Evolutionary conservation across 2,329 filamentous ascomycete genomes (phyloP), one percentile per base, ranked within the genome.

Genomic region (Cytospora mali): DNA sequence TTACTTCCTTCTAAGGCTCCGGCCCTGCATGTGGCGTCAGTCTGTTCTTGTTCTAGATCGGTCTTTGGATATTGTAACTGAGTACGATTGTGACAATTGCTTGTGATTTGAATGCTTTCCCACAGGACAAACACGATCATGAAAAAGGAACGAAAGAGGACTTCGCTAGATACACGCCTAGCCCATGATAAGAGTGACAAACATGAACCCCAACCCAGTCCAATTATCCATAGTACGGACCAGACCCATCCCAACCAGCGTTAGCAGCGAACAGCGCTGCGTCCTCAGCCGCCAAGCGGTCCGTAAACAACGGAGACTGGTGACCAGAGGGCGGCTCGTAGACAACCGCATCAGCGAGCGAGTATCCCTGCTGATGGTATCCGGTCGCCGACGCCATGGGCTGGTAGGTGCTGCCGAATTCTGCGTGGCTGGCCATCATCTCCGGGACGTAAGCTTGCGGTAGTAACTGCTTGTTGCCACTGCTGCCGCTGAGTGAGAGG

Each of bases 271-370:
- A 42, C 48, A 58, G 49, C 31, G 55, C 46, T 25, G 54, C 60
- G 28, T 58, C 49, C 23, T 63, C 61, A 7, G 42, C 25, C 10
- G 55, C 27, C 29, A 62, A 11, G 9, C 60, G 52, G 25, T 31
- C 14, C 6, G 61, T 18, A n/a, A 64, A 50, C 16, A 61, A 49
- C 21, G 66, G 53, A 3, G 57, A 33, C 11, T 64, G 29, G 16
- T 59, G 50, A 9, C 57, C 64, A 7, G 64, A 50, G 1, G 64
- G 60, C 27, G 50, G 33, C 31, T 68, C 66, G 35, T 69, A 71
- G 14, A 70, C 54, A 14, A 67, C 66, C 3, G 61, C 42, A 49
- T 69, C 61, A 4, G 64, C 60, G 1, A 71, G 28, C 1, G 62
- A 55, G 53, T 70, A 71, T 62, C 11, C 50, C 55, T 35, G 35